Evolutionary conservation across 169 alveolate species (phyloP).

Genomic region (Cryptosporidium ryanae): DNA sequence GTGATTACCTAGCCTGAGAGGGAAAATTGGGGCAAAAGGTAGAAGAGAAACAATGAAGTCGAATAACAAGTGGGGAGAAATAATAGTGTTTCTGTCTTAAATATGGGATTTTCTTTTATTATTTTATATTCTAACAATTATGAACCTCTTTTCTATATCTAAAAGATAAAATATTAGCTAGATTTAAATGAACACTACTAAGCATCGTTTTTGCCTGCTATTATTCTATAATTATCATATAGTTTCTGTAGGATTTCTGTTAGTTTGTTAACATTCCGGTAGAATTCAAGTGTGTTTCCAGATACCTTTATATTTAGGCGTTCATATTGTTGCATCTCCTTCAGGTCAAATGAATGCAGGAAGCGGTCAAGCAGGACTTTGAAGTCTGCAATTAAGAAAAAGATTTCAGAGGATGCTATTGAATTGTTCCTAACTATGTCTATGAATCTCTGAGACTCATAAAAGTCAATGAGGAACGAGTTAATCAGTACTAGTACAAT

Average conservation of each 20-base stretch:
- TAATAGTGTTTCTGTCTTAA: too few species aligned
- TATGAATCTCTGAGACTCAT: slow-evolving; percentile 66
- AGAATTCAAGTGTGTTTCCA: slow-evolving; percentile 17
- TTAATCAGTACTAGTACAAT: slow-evolving; percentile 18
- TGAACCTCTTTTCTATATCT: too few species aligned
- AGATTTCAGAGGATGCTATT: slow-evolving; percentile 54
- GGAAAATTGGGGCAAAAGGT: too few species aligned
- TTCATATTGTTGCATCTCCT: slow-evolving; percentile 40
- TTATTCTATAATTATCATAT: slow-evolving; percentile 47
- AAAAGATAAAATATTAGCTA: too few species aligned
- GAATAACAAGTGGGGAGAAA: too few species aligned
- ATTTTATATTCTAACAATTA: too few species aligned
- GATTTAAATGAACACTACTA: background rate
- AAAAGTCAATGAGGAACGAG: slow-evolving; percentile 68
- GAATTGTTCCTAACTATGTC: slow-evolving; percentile 49
- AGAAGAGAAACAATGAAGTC: too few species aligned
- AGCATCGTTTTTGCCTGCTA: slow-evolving; percentile 70
- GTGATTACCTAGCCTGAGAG: too few species aligned
- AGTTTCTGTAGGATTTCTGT: slow-evolving; percentile 38
- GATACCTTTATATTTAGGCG: slow-evolving; percentile 18
- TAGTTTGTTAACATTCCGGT: slow-evolving; percentile 26
- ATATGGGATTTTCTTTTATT: too few species aligned
- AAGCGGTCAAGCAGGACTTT: slow-evolving; percentile 63
- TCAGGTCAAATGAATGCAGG: slow-evolving; percentile 37
- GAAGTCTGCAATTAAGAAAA: slow-evolving; percentile 59